Evolutionary conservation across 2,329 filamentous ascomycete genomes (phyloP), one percentile per base, ranked within the genome.

Genomic region (Exophiala viscosa): DNA sequence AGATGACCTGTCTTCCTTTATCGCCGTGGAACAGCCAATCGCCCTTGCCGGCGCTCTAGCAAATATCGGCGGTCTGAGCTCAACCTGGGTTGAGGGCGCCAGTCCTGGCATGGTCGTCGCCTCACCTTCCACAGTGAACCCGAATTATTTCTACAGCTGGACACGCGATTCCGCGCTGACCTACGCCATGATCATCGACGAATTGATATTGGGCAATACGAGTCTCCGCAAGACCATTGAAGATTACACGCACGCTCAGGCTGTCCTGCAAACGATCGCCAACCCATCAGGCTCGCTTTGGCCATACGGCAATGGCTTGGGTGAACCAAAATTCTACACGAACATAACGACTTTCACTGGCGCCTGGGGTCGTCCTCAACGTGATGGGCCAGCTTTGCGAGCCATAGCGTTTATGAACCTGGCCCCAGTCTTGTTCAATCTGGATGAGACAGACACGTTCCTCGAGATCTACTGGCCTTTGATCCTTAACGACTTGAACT

Each of bases 141-240:
- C 80, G 2, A 67, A 81, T 61, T 83, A 91, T 69, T 90, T 79
- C 65, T 91, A 83, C 66, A 88, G 85, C 1, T 91, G 88, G 87
- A 89, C 84, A 4, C 75, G 87, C 65, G 88, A 92, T 66, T 79
- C 84, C n/a, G 85, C 84, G 17, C 75, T 91, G 31, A 82, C 83
- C 3, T 82, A 86, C 70, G 88, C 88, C 72, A 74, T 76, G 43
- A 71, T 91, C 17, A 75, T 86, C 5, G 87, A 90, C 60, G 76
- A 79, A n/a, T 85, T 90, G 63, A 73, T 82, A 53, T 73, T 72
- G 41, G 86, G 85, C 40, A 78, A 86, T 60, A 70, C 73, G 1
- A 70, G 71, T 32, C 71, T 89, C 18, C 82, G 86, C 65, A 71
- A 68, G 14, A 70, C 76, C 47, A 85, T 91, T 49, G 76, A 88